Evolutionary conservation across 2,329 filamentous ascomycete species (phyloP).

Genomic region (Neonectria magnoliae): DNA sequence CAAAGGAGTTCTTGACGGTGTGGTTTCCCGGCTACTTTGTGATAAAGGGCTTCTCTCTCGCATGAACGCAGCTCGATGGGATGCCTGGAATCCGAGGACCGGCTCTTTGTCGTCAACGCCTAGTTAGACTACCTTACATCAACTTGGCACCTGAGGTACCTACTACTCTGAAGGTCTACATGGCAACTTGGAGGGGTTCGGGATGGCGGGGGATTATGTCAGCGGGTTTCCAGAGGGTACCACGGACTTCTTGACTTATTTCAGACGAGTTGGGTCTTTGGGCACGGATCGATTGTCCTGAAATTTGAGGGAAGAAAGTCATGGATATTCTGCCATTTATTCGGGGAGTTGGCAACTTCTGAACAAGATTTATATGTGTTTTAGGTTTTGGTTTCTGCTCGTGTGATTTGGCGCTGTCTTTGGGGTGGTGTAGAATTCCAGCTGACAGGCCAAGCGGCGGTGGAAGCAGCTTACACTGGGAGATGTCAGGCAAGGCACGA

Average conservation of each 20-base stretch:
- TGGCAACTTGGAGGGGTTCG: conserved; percentile 15
- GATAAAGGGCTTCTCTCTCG: neutral
- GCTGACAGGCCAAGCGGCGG: too few species aligned
- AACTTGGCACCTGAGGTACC: too few species aligned
- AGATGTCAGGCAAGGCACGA: too few species aligned
- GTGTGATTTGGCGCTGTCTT: too few species aligned
- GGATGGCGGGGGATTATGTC: conserved; percentile 25
- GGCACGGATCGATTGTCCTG: neutral
- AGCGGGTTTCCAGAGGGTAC: conserved; percentile 15
- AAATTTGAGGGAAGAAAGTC: neutral
- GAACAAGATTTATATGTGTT: too few species aligned
- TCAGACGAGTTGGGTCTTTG: neutral
- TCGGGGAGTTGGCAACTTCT: neutral
- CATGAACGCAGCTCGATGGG: conserved; percentile 14
- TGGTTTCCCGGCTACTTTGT: neutral
- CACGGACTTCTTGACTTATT: neutral
- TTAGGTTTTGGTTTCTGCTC: too few species aligned
- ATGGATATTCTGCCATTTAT: neutral
- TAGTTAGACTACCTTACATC: too few species aligned
- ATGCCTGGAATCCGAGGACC: conserved; percentile 13
- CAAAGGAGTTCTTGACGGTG: neutral
- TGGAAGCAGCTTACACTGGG: too few species aligned
- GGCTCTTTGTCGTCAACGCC: conserved; percentile 5
- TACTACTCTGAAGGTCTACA: neutral
- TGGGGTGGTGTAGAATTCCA: too few species aligned